Evolutionary conservation across 345 rosid genomes (phyloP), one percentile per base, ranked within the genome.

Genomic region (Gossypium herbaceum): DNA sequence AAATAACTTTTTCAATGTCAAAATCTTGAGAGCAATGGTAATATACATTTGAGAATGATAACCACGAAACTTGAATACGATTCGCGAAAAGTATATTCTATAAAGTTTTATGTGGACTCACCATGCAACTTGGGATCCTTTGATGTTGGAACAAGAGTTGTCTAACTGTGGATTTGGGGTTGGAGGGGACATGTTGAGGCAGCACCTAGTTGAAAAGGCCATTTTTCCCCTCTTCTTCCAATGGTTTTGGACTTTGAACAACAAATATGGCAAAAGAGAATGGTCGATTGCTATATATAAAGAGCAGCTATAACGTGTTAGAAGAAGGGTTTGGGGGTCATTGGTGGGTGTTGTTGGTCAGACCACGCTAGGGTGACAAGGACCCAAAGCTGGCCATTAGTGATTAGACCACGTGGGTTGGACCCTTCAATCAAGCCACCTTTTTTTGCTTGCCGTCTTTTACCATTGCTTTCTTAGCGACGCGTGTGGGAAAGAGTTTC

Each of bases 131-230:
- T 24, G 81, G 54, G 67, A 3, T 12, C 17, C 44, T 41, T 54
- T 80, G 1, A 73, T 1, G 7, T 29, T 9, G 10, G 79, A 29
- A 17, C 81, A 50, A 57, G 78, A 25, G 20, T 45, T 61, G 25
- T 39, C 20, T 2, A 76, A 65, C 19, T 59, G 68, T 0, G 77
- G 16, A 51, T 78, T 1, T 9, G 79, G 9, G 34, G 71, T 2
- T 3, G 85, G 82, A 65, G 73, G 82, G 71, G 63, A 59, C 8
- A 80, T 84, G 71, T 85, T 88, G 76, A 88, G 80, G 79, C 84
- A 86, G 70, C 86, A 88, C 47, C 76, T 41, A 6, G 15, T 50
- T 50, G 72, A 25, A 48, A 68, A 50, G 39, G 58, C 58, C 72
- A 68, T 68, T 68, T 9, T 9, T 16, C 3, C 2, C 11, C 8